Evolutionary conservation across 2,329 filamentous ascomycete genomes (phyloP), one percentile per base, ranked within the genome.

Genomic region (Westerdykella ornata): DNA sequence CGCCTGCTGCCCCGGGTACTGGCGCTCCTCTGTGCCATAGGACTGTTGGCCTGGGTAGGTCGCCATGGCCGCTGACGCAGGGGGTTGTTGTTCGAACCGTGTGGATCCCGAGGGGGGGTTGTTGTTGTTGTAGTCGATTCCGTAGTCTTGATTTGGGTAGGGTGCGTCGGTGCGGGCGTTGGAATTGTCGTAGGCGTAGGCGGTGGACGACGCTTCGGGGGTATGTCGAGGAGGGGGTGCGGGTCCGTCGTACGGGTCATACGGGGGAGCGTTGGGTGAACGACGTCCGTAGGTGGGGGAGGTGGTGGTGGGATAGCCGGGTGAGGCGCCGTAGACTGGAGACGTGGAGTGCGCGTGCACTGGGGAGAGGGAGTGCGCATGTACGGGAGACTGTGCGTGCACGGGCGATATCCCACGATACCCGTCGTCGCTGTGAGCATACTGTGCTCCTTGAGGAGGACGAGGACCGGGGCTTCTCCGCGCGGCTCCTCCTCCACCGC

Each of bases 391-490:
- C n/a, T 40, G 42, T 9, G n/a, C 8, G 8, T 48, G 41, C 3
- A 42, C 38, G 16, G 49, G 48, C 12, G 51, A 49, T 12, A 34
- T 33, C 8, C 43, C 44, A 14, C 47, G 42, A 39, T 54, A 52
- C 13, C 39, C 42, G 14, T 49, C 41, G 15, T 49, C 41, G 15
- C 47, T 39, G 18, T 48, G 45, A 8, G 41, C 50, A 36, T 61
- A 59, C n/a, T 49, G 45, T n/a, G 41, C 42, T 13, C 46, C 46
- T 19, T 56, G 53, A 7, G n/a, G n/a, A n/a, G n/a, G n/a, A n/a
- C n/a, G n/a, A n/a, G 46, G 49, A 15, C 43, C 50, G 11, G 57
- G 55, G 38, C 42, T 55, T 29, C 44, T 44, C 5, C 48, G 51
- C 15, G 48, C 48, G 4, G 56, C 52, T 3, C 44, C 35, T 3